Evolutionary conservation across 2,329 filamentous ascomycete species (phyloP).

Genomic region (Verticillium zaregamsianum): DNA sequence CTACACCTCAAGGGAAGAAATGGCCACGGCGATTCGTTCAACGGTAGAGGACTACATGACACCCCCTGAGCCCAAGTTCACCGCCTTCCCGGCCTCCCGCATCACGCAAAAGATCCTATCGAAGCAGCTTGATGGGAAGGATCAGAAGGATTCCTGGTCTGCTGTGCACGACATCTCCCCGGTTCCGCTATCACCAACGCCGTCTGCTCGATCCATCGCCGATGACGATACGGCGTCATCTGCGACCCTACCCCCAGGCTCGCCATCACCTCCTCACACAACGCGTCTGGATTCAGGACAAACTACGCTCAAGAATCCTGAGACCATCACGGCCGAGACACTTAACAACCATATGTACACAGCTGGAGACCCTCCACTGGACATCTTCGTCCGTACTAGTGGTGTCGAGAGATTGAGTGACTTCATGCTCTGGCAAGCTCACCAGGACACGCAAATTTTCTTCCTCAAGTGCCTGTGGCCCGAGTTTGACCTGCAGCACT

Average conservation of each 20-base stretch:
- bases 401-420: conserved; percentile 91
- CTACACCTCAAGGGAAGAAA: conserved; percentile 94
- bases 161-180: conserved; percentile 43
- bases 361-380: conserved; percentile 76
- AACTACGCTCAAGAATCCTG: conserved; percentile 55
- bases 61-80: conserved; percentile 60
- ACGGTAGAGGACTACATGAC: conserved; percentile 85
- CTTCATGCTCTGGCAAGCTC: conserved; percentile 98
- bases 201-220: conserved; percentile 38
- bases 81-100: conserved; percentile 80
- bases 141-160: conserved; percentile 11
- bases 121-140: conserved; percentile 50
- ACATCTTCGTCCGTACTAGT: conserved; percentile 87
- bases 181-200: conserved; percentile 23
- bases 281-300: background rate
- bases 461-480: conserved; percentile 94
- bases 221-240: conserved; percentile 50
- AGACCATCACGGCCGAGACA: conserved; percentile 79
- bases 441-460: conserved; percentile 86
- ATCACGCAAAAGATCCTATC: conserved; percentile 83
- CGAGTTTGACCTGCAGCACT: conserved; percentile 90
- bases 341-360: conserved; percentile 87
- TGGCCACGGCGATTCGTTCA: conserved; percentile 80
- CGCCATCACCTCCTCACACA: conserved; percentile 29
- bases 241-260: conserved; percentile 53